phyloP scores from a whole-genome alignment of 73 alveolate genomes.

The Tetrahymena malaccensis region DNA sequence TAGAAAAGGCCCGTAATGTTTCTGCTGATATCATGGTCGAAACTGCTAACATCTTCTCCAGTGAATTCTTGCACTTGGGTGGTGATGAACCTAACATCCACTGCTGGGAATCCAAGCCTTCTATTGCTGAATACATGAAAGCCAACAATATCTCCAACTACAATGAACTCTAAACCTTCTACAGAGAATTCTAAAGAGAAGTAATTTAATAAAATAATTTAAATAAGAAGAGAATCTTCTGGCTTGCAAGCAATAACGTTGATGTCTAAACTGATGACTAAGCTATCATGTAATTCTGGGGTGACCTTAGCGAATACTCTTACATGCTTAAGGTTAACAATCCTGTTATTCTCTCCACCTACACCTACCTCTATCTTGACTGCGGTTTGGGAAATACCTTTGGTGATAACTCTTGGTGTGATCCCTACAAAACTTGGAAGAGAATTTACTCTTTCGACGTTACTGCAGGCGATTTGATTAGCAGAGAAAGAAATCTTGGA shows the following conservation, averaged over 20 bases:
- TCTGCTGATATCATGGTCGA: conserved; percentile 5
- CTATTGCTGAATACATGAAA: not conserved
- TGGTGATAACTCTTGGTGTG: conserved; percentile 49
- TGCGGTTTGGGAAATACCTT: conserved; percentile 53
- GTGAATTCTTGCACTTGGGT: conserved; percentile 21
- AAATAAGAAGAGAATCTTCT: conserved; percentile 15
- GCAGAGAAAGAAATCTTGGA: conserved; percentile 12
- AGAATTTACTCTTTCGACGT: conserved; percentile 42
- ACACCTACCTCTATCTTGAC: conserved; percentile 35
- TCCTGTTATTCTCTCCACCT: conserved; percentile 25
- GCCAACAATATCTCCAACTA: not conserved
- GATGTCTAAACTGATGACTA: not conserved
- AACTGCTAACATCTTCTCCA: not conserved
- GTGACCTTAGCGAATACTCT: not conserved
- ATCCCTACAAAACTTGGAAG: conserved; percentile 56
- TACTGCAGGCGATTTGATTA: not conserved
- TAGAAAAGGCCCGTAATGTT: conserved; percentile 5
- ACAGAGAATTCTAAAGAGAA: not conserved
- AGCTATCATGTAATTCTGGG: not conserved
- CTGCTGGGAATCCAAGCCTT: conserved; percentile 13
- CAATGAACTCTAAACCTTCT: conserved; percentile 13
- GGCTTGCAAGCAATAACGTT: not conserved
- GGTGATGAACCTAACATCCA: conserved; percentile 30
- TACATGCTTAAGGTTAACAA: not conserved
- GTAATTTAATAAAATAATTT: not conserved